A percentile compares a stretch with the other conserved stretches of the same genome.
Evolutionary conservation across 345 rosid genomes (phyloP).

Genomic region (Heritiera fomes): DNA sequence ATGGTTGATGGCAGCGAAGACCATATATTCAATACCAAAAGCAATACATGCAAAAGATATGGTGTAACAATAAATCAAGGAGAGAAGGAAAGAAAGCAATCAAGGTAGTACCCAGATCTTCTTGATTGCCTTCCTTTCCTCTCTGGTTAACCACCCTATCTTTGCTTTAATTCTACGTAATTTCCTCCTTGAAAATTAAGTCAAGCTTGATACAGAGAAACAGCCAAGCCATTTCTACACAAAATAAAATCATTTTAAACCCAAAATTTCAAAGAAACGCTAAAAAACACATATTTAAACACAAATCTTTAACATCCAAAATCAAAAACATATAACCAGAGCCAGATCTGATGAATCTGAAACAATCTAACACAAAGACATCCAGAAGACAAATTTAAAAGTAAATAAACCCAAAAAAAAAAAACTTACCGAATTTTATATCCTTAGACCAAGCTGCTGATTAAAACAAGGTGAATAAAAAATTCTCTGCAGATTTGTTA

Average conservation of each 20-base stretch:
- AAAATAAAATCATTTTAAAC: background rate
- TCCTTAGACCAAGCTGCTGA: conserved; percentile 8
- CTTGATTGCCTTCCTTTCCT: background rate
- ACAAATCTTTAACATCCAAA: conserved; percentile 5
- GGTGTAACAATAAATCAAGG: background rate
- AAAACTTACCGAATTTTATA: conserved; percentile 30
- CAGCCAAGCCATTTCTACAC: no score
- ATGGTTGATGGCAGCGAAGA: background rate
- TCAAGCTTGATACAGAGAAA: background rate
- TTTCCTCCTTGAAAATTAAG: background rate
- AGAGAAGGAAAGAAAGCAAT: background rate
- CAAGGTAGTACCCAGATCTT: background rate
- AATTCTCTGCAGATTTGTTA: background rate
- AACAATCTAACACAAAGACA: background rate
- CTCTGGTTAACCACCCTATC: background rate
- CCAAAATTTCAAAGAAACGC: background rate
- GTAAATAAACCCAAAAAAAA: background rate
- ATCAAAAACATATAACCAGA: background rate
- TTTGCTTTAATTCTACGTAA: background rate
- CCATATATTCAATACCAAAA: background rate
- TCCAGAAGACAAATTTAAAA: background rate
- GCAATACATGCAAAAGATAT: background rate
- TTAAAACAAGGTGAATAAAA: background rate
- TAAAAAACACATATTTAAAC: conserved; percentile 1
- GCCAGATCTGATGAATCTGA: background rate